Percentiles rank a stretch among this genome's conserved stretches.
Evolutionary conservation across 495 filamentous ascomycete species (phyloP).

Genomic region (Podospora fimiseda): DNA sequence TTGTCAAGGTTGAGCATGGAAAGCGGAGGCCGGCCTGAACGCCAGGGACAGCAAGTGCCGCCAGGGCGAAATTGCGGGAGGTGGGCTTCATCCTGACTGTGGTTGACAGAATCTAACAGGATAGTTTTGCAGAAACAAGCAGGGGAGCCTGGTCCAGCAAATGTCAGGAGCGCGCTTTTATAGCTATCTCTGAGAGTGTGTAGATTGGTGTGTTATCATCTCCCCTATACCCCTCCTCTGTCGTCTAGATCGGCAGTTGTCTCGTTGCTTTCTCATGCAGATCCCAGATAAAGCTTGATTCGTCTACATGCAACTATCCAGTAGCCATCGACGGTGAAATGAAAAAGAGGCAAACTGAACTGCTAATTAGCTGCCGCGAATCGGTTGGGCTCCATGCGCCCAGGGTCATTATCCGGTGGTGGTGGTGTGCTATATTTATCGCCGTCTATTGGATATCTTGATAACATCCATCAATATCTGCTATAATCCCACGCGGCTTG

Average conservation of each 20-base stretch:
- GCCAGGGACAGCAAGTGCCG: not conserved
- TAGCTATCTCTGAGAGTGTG: not conserved
- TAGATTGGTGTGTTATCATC: not conserved
- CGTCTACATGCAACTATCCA: no score
- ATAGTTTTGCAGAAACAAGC: no score
- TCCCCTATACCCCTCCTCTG: not conserved
- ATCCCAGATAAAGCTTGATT: not conserved
- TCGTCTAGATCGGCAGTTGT: not conserved
- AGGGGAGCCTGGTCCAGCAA: no score
- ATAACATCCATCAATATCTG: not conserved
- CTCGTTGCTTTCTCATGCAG: not conserved
- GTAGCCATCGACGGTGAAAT: not conserved
- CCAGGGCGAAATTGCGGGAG: not conserved
- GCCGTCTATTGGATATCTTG: not conserved
- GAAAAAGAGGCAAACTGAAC: not conserved
- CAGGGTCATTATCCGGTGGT: not conserved
- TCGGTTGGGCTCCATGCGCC: not conserved
- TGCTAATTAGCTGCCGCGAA: not conserved
- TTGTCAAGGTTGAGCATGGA: conserved; percentile 11
- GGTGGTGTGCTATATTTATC: not conserved
- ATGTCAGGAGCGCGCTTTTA: no score
- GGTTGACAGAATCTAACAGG: no score
- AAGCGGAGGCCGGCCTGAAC: conserved; percentile 15
- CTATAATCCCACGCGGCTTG: not conserved
- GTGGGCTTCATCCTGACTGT: not conserved